Evolutionary conservation across 2,329 filamentous ascomycete species (phyloP).

Genomic region (Calonectria henricotiae): DNA sequence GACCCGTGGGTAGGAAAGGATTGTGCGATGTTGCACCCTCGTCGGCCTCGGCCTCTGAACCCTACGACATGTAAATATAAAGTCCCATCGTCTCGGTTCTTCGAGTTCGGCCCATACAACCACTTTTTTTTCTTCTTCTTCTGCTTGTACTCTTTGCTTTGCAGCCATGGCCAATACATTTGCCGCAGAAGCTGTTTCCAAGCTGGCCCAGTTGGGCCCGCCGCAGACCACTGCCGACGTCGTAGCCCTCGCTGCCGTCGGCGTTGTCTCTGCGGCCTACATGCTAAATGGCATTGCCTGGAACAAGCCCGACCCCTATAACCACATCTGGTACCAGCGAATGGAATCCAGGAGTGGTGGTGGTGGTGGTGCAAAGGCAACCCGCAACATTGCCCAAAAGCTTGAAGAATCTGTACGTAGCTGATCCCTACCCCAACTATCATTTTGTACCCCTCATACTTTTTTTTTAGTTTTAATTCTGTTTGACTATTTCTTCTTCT

Average conservation of each 20-base stretch:
- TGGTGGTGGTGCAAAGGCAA: constrained; percentile 54
- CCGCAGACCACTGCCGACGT: constrained; percentile 48
- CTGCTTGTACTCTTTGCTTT: constrained; percentile 7
- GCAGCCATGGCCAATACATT: constrained; percentile 45
- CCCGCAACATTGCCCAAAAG: constrained; percentile 63
- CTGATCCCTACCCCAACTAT: neutral
- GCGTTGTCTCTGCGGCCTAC: constrained; percentile 54
- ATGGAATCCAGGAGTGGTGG: constrained; percentile 58
- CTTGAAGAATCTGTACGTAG: constrained; percentile 53
- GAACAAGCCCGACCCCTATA: constrained; percentile 67
- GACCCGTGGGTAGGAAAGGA: constrained; percentile 14
- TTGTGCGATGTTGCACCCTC: neutral
- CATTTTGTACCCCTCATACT: neutral
- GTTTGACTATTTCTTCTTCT: neutral
- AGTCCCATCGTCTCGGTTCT: constrained; percentile 13
- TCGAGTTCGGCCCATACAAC: neutral
- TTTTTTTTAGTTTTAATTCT: neutral
- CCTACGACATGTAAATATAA: constrained; percentile 39
- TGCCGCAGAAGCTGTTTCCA: constrained; percentile 42
- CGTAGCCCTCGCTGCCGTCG: constrained; percentile 50
- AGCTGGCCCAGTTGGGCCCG: constrained; percentile 45
- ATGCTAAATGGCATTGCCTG: constrained; percentile 63
- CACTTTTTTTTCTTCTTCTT: neutral
- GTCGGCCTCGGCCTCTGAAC: neutral
- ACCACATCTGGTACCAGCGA: constrained; percentile 65